Base-by-base conservation (phyloP, 1,284 basidiomycete species). In the Dichomitus squalens region DNA sequence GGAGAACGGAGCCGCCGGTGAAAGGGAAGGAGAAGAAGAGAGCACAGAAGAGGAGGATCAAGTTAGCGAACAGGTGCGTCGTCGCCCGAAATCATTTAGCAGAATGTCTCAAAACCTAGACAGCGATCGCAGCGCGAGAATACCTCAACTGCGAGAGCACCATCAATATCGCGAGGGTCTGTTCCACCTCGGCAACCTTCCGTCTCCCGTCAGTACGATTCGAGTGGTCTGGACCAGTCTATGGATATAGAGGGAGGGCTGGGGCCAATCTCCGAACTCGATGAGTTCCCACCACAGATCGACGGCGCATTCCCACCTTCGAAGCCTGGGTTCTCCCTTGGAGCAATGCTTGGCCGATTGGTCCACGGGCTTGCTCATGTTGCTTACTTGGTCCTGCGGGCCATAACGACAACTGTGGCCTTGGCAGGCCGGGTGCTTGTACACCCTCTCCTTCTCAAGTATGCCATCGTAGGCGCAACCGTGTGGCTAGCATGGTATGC, bases 241-340 rank as follows among this genome's bases (percentile, higher is more conserved):
- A 71, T 80, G 50, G 76, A 80, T 40, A 68, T 64, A 59, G 81
- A 83, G 57, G 76, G 79, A 60, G 77, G 79, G 2, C 75, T 89
- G 18, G 72, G 80, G 25, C 80, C 85, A 3, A 86, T 90, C 64
- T 75, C 78, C 3, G 87, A 90, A 74, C 75, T 77, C 35, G 81
- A 86, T 11, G 68, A 72, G 49, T 49, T 59, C n/a, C 55, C 61
- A 8, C 63, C 74, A 20, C 54, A 63, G 9, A 64, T 72, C 21
- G 75, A 75, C 25, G 73, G 66, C 25, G 68, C 68, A 12, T 61
- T 60, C 33, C 64, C 66, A 47, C 69, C 59, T 39, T 56, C 66
- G 1, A 63, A 60, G 29, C 44, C 52, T 36, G 60, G 68, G 9
- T 78, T 78, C 67, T 82, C 81, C 0, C 69, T 81, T 23, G 82